Evolutionary conservation across 768 basidiomycete genomes (phyloP), one percentile per base, ranked within the genome.

Genomic region (Candolleomyces aberdarensis): DNA sequence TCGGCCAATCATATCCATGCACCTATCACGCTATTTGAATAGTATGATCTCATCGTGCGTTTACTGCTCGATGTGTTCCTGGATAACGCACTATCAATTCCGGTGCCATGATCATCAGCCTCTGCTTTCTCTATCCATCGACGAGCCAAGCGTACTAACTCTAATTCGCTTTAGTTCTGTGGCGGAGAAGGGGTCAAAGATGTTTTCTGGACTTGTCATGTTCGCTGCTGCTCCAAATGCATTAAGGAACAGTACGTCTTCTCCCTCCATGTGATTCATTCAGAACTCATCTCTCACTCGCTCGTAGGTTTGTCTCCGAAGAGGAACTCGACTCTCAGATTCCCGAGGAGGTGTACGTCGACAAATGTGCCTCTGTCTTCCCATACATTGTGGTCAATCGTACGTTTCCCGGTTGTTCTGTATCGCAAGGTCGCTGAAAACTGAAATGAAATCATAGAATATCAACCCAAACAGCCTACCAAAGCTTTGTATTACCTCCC

Each of bases 191-290:
- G 67, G n/a, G 70, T 74, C 29, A 68, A 69, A 26, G 69, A 72
- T 44, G 62, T 78, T 8, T 70, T 72, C 36, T 78, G 76, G 76
- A 61, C 67, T 17, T 76, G 73, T 51, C 75, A 76, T 9, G 67
- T 74, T 29, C 71, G 77, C 39, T 74, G 74, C 53, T 80, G 78
- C 62, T 69, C 66, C 46, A 67, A 65, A 41, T 80, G 78, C 50
- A 60, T 76, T 5, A 64, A 67, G 53, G 66, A 68, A 51, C 56
- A 70, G 78, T 79, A 46, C 62, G 72, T 62, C 3, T 10, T 50
- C 13, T 51, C 17, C 19, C 54, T 29, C 57, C 29, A n/a, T 9
- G 19, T 40, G 44, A 22, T 26, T n/a, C 36, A 20, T 20, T 14
- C 6, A 26, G 22, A 26, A 26, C 40, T 20, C 3, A 32, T 14